Evolutionary conservation across 2,329 filamentous ascomycete species (phyloP), one percentile per base, ranked within the genome.

Genomic region (Metarhizium rileyi): DNA sequence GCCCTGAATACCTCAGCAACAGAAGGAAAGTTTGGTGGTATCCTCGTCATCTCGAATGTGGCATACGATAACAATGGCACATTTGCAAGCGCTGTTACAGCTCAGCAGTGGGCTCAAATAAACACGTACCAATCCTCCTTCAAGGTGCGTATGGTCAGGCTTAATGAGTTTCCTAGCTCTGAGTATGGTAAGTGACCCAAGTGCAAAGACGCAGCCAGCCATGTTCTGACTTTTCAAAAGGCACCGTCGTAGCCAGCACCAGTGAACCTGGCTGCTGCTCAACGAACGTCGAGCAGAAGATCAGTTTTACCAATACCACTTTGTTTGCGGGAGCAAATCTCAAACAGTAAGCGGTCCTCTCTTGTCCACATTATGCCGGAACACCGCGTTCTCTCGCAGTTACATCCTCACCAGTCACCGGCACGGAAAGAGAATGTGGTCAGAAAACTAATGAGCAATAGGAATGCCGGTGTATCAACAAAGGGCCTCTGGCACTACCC

Each of bases 141-240:
- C 54, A 75, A 77, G 20, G 75, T 80, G 12, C 71, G 80, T 26
- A 78, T 83, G 76, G 77, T 82, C 27, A 75, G 79, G 44, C 64
- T 80, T 20, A 77, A 81, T 57, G 76, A 75, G 5, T 81, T 71
- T 55, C 80, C 80, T 5, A 70, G 70, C 6, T 60, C 71, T 14
- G 69, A 72, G 9, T 77, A 72, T 57, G 76, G 77, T 57, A 64
- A 66, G 55, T 61, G 18, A 20, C 2, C 3, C n/a, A 20, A 12
- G 26, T 35, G 20, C 22, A 76, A 72, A n/a, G 74, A 79, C 55
- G 65, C 10, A 14, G 30, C 5, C 8, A 10, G 30, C 30, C 10
- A 14, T 12, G 30, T 33, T 14, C 30, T 33, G 30, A 33, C 30
- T 14, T 33, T 33, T 16, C 16, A 7, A 10, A 33, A 33, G 30